Conservation (phyloP, 148 eudicot genomes). For the Rhododendron kiyosumense region DNA sequence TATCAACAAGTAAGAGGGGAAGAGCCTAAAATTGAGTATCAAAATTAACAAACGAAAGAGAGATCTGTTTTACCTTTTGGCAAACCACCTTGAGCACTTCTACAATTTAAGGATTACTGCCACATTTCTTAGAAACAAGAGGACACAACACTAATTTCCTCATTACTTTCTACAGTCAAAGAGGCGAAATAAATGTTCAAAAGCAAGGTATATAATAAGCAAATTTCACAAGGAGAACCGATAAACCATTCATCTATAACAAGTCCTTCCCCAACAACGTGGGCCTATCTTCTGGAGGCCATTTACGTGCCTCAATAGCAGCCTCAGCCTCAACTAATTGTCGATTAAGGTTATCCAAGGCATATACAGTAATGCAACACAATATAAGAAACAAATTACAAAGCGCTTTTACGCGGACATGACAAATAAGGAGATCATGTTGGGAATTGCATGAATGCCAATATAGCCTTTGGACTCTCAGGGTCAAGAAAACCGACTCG, state of each 20-base stretch:
- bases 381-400: neutral
- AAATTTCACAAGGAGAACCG: neutral
- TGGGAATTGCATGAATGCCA: neutral
- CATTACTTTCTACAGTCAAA: constrained; percentile 57
- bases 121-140: neutral
- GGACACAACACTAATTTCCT: constrained; percentile 29
- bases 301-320: constrained; percentile 26
- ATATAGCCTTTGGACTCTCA: constrained; percentile 13
- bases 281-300: constrained; percentile 46
- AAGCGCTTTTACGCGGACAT: neutral
- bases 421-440: neutral
- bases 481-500: constrained; percentile 45
- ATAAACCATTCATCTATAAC: constrained; percentile 47
- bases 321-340: constrained; percentile 48
- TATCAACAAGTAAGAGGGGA: neutral
- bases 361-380: constrained; percentile 12
- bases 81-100: neutral
- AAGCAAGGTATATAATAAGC: neutral
- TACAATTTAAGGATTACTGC: neutral
- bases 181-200: too few species aligned
- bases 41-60: neutral
- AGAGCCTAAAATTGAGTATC: neutral
- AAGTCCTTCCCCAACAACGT: constrained; percentile 47
- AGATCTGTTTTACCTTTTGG: neutral
- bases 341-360: constrained; percentile 37